Evolutionary conservation across 805 yeast species (phyloP).

Genomic region (Metschnikowia reukaufii): DNA sequence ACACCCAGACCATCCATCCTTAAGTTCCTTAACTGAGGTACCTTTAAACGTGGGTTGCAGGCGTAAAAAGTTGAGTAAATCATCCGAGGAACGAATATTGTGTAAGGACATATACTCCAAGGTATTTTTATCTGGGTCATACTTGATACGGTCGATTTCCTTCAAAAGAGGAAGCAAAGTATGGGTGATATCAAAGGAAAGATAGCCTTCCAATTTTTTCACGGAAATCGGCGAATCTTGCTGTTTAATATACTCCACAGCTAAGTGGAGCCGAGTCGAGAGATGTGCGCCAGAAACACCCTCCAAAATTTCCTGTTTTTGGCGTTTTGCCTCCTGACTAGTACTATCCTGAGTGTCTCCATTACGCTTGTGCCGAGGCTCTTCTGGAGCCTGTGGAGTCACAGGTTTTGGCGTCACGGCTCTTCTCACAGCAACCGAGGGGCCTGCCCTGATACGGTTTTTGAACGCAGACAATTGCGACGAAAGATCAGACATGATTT

Average conservation of each 20-base stretch:
- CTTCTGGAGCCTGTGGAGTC: constrained; percentile 11
- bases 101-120: constrained; percentile 87
- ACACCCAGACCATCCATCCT: constrained; percentile 96
- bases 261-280: constrained; percentile 84
- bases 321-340: constrained; percentile 38
- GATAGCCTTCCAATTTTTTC: constrained; percentile 61
- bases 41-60: constrained; percentile 88
- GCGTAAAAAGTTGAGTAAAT: constrained; percentile 69
- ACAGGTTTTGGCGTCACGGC: constrained; percentile 27
- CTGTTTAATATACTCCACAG: constrained; percentile 83
- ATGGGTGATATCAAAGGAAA: constrained; percentile 58
- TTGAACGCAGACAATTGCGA: constrained; percentile 48
- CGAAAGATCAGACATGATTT: constrained; percentile 36
- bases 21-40: constrained; percentile 71
- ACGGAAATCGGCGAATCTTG: constrained; percentile 70
- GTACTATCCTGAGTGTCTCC: constrained; percentile 17
- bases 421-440: constrained; percentile 34
- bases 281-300: constrained; percentile 57
- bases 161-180: constrained; percentile 70
- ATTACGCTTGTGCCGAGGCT: constrained; percentile 13
- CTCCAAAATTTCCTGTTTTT: constrained; percentile 24
- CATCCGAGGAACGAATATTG: constrained; percentile 79
- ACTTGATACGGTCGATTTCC: constrained; percentile 74
- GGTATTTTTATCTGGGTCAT: constrained; percentile 59
- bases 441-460: constrained; percentile 45